A percentile compares a stretch with the other conserved stretches of the same genome.
phyloP scores from a whole-genome alignment of 495 filamentous ascomycete species.

The Tricharina praecox region DNA sequence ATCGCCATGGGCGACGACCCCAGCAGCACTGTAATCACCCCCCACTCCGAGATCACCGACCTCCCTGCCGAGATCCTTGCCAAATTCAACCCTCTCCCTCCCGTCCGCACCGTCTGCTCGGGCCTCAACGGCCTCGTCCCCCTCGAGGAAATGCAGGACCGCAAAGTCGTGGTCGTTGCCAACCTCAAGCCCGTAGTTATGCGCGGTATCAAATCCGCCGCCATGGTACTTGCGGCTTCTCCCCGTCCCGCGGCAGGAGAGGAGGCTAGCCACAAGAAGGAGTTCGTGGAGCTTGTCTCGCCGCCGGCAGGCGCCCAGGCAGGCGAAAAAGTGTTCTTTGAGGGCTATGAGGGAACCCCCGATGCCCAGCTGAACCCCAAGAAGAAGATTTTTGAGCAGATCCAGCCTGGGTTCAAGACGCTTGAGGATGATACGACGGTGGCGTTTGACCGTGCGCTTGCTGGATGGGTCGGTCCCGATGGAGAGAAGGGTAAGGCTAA shows the following conservation, averaged over 20 bases:
- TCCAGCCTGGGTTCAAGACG: constrained; percentile 88
- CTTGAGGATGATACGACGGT: constrained; percentile 56
- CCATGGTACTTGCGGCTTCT: constrained; percentile 93
- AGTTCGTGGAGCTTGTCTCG: constrained; percentile 63
- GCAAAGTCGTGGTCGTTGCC: constrained; percentile 86
- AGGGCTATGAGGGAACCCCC: constrained; percentile 85
- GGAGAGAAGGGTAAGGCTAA: constrained; percentile 36
- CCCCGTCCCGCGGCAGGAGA: constrained; percentile 60
- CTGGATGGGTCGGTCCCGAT: constrained; percentile 43
- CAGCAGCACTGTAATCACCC: constrained; percentile 42
- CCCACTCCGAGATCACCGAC: constrained; percentile 37
- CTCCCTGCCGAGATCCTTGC: constrained; percentile 56
- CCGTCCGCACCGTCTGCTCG: constrained; percentile 83
- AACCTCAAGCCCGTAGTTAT: constrained; percentile 98
- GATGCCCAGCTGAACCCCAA: constrained; percentile 90
- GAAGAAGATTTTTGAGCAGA: constrained; percentile 96
- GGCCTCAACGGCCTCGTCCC: constrained; percentile 86
- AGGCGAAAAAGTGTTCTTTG: constrained; percentile 78
- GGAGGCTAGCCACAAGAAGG: constrained; percentile 52
- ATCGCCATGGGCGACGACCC: constrained; percentile 84
- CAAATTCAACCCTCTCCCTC: constrained; percentile 15
- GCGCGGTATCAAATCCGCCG: constrained; percentile 85
- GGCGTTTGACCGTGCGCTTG: constrained; percentile 49
- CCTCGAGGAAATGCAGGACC: constrained; percentile 84
- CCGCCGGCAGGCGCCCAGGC: constrained; percentile 64